Base-by-base conservation (phyloP, 352 stramenopile genomes). In the Phytophthora boehmeriae region DNA sequence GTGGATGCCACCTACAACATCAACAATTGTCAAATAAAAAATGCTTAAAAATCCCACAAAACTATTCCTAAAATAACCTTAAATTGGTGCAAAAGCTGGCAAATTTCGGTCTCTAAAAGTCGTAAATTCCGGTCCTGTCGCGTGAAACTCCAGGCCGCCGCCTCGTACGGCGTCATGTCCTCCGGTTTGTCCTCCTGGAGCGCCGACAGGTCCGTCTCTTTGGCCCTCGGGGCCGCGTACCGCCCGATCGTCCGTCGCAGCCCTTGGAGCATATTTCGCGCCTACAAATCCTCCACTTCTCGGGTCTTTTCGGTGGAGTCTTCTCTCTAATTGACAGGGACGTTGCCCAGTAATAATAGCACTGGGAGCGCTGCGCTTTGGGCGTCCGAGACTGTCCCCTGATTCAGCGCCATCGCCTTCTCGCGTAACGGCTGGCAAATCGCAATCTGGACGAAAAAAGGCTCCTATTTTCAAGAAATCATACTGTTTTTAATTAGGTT, bases 181-280 rank as follows among this genome's bases (percentile, higher is more conserved):
- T 63, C 61, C 10, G 32, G 43, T 0, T 76, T 61, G 20, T 14
- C 8, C 35, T 39, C 14, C 43, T 52, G 35, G 10, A 44, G 22
- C 36, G 47, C 14, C 5, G 36, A 36, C 8, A 42, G 19, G n/a
- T 39, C 41, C 20, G 42, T 30, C 43, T 73, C 63, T 45, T 55
- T 70, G n/a, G 41, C 43, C 49, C 54, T 50, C 17, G 56, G 20
- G 2, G 57, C 44, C 34, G 51, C 56, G 55, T 80, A 84, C 30
- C 81, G 78, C 11, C 69, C 68, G 44, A 92, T 90, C 64, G 85
- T 89, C 59, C 69, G 78, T 9, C 77, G 54, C 54, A 92, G 69
- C 1, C 76, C 83, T n/a, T 86, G 80, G 25, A 92, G 49, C 49
- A 92, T 76, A 32, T 54, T 63, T 44, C 61, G 5, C 23, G 25